phyloP scores from a whole-genome alignment of 75 land plant genomes.

The Azolla pinnata region DNA sequence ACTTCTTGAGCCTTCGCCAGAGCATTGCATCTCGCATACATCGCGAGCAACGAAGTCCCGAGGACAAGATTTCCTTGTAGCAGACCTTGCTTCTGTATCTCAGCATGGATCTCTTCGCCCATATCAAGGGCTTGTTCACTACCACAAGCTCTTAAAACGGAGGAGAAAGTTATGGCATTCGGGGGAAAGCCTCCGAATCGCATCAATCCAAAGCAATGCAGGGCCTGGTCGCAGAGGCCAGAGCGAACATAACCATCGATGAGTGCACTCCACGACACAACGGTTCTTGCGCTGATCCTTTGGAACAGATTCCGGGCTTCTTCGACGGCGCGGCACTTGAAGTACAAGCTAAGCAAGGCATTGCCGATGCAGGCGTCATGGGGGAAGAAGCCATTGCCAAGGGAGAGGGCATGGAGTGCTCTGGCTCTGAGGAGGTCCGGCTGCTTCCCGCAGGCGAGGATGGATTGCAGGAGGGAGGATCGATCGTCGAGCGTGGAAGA shows the following conservation, averaged over 20 bases:
- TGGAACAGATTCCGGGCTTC: too few species aligned
- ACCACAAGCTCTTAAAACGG: conserved; percentile 30
- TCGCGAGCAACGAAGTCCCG: conserved; percentile 10
- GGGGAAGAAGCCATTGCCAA: too few species aligned
- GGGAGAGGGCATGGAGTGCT: too few species aligned
- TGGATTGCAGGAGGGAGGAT: too few species aligned
- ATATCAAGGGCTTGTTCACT: conserved; percentile 14
- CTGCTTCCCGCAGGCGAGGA: too few species aligned
- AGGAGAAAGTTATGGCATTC: conserved; percentile 31
- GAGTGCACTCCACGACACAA: conserved; percentile 39
- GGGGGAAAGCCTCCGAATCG: conserved; percentile 20
- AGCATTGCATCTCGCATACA: conserved; percentile 9
- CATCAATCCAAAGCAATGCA: conserved; percentile 27
- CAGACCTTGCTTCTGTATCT: conserved; percentile 15
- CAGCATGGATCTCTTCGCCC: conserved; percentile 30
- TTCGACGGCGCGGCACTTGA: too few species aligned
- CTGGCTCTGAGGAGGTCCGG: too few species aligned
- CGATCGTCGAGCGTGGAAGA: too few species aligned
- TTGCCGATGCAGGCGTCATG: too few species aligned
- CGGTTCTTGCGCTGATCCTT: too few species aligned
- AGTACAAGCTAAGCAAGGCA: too few species aligned
- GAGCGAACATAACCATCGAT: conserved; percentile 23
- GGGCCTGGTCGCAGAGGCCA: conserved; percentile 17
- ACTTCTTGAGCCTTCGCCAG: conserved; percentile 8
- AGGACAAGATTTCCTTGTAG: neutral